phyloP scores from a whole-genome alignment of 345 rosid genomes.

The Clausena lansium region DNA sequence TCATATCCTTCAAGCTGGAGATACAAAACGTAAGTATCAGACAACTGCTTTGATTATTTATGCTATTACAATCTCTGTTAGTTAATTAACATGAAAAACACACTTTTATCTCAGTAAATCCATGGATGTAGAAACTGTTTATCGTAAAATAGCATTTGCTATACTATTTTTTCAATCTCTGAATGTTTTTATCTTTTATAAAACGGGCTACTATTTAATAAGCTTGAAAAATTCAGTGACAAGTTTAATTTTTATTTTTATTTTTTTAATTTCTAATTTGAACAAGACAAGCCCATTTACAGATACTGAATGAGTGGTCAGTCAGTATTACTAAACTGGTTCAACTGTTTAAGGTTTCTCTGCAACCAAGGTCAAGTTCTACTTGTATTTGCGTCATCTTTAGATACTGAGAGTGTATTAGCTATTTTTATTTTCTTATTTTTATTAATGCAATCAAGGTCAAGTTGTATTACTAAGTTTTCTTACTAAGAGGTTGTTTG shows the following conservation, averaged over 20 bases:
- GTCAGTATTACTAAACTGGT: neutral
- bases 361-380: conserved; percentile 23
- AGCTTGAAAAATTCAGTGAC: neutral
- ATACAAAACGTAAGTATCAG: too few relatives aligned
- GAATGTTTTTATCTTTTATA: neutral
- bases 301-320: neutral
- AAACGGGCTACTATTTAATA: neutral
- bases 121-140: too few relatives aligned
- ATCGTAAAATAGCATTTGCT: too few relatives aligned
- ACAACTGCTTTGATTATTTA: too few relatives aligned
- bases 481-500: too few relatives aligned
- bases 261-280: neutral
- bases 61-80: too few relatives aligned
- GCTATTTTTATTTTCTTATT: neutral
- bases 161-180: neutral
- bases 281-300: neutral
- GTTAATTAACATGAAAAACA: too few relatives aligned
- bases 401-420: neutral
- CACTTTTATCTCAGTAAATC: too few relatives aligned
- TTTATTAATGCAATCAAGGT: too few relatives aligned
- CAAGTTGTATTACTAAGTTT: too few relatives aligned
- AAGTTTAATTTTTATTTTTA: neutral
- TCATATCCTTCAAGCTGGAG: too few relatives aligned
- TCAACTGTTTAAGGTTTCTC: conserved; percentile 11
- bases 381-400: neutral